Evolutionary conservation across 352 stramenopile genomes (phyloP).

Genomic region (Phytophthora syringae): DNA sequence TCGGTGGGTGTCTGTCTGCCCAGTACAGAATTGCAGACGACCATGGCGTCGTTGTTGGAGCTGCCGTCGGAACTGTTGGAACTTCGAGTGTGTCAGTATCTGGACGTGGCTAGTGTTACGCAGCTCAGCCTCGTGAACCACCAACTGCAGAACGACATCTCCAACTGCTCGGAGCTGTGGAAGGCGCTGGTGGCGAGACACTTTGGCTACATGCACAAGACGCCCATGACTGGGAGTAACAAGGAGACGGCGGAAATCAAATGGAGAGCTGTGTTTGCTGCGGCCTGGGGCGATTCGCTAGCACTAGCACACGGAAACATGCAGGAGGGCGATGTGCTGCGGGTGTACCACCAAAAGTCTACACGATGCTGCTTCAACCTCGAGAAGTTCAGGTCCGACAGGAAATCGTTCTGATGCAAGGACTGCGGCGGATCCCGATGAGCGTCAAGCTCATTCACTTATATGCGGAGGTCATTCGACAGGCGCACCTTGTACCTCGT

Average conservation of each 20-base stretch:
- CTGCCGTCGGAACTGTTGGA: slow-evolving; percentile 51
- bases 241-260: slow-evolving; percentile 12
- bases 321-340: slow-evolving; percentile 42
- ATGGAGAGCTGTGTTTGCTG: slow-evolving; percentile 59
- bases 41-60: slow-evolving; percentile 25
- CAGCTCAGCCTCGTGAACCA: slow-evolving; percentile 44
- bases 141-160: slow-evolving; percentile 42
- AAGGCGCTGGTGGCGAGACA: slow-evolving; percentile 40
- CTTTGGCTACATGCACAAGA: slow-evolving; percentile 52
- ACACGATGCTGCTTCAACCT: slow-evolving; percentile 32
- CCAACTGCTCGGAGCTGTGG: slow-evolving; percentile 42
- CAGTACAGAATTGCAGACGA: slow-evolving; percentile 1
- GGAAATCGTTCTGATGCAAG: slow-evolving; percentile 73
- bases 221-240: slow-evolving; percentile 1
- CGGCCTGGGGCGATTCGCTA: slow-evolving; percentile 43
- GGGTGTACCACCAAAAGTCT: slow-evolving; percentile 38
- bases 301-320: slow-evolving; percentile 27
- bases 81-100: slow-evolving; percentile 48
- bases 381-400: slow-evolving; percentile 49
- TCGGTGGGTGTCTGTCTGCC: neutral
- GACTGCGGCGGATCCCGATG: slow-evolving; percentile 52
- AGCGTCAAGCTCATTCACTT: slow-evolving; percentile 52
- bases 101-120: slow-evolving; percentile 46
- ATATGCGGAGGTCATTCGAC: slow-evolving; percentile 60
- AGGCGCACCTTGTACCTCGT: slow-evolving; percentile 33